Evolutionary conservation across 305 asterid genomes (phyloP), one percentile per base, ranked within the genome.

Genomic region (Solanum hybrid): DNA sequence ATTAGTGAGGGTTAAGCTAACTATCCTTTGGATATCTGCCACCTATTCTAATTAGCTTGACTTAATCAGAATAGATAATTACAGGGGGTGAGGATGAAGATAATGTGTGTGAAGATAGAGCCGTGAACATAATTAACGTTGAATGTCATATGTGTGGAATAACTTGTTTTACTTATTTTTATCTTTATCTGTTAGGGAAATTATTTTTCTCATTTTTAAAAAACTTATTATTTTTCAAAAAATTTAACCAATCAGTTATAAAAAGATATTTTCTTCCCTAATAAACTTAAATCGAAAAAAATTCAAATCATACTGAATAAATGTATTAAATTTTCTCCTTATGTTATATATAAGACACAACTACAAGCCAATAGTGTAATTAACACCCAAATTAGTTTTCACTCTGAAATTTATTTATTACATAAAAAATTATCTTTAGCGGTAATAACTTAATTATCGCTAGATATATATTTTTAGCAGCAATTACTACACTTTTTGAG

Each of bases 181-280:
- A 57, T 1, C 0, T 57, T 57, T 7, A 61, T 1, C 0, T 1
- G 11, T 18, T 61, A 61, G 5, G 2, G 0, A 20, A 7, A 20
- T 20, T 0, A 20, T 8, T 61, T 61, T 2, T 61, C 1, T 61
- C 11, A 61, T 8, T 61, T 20, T 61, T 18, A 61, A 61, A 0
- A 61, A 61, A 20, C 0, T 61, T 61, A 61, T 61, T 61, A 20
- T 61, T 61, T 61, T 61, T 20, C 2, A 18, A 61, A 57, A 61
- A 7, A 57, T 3, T 20, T 61, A 61, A 20, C 5, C 64, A 16
- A 51, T 51, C 9, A 16, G 22, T 5, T 51, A 51, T 16, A 51
- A 51, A 51, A 51, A 51, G 0, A 51, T 51, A 51, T 6, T 51
- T 51, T 51, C 64, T 61, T 57, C 69, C 1, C 11, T 57, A 57